Conservation (phyloP, 352 stramenopile genomes). For the Peronospora tabacina region DNA sequence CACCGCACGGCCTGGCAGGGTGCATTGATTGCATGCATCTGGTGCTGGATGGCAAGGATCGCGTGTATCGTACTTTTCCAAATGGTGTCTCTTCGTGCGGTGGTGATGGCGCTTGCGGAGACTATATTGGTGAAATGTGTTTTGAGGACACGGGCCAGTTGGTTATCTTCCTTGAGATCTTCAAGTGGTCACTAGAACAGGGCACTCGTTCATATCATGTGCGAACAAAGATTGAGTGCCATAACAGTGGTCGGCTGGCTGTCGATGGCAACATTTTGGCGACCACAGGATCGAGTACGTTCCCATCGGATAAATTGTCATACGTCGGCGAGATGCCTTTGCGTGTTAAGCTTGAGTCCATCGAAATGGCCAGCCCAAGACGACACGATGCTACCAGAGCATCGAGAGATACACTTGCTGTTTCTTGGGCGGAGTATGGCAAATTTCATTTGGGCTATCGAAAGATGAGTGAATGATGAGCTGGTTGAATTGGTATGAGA, state of each 20-base stretch:
- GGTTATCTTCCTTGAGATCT: slow-evolving; percentile 44
- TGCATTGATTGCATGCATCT: slow-evolving; percentile 35
- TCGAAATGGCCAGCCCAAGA: slow-evolving; percentile 22
- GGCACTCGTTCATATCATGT: slow-evolving; percentile 32
- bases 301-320: slow-evolving; percentile 31
- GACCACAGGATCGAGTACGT: slow-evolving; percentile 24
- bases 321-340: slow-evolving; percentile 47
- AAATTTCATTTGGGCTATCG: slow-evolving; percentile 34
- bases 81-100: slow-evolving; percentile 42
- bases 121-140: slow-evolving; percentile 59
- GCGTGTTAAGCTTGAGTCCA: slow-evolving; percentile 36
- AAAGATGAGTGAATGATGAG: slow-evolving; percentile 7
- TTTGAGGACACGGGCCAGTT: slow-evolving; percentile 35
- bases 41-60: slow-evolving; percentile 51
- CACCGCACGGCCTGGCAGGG: slow-evolving; percentile 24
- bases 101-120: slow-evolving; percentile 40
- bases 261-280: slow-evolving; percentile 43
- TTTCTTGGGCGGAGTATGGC: slow-evolving; percentile 26
- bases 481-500: background rate
- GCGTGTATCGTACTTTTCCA: slow-evolving; percentile 48
- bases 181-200: slow-evolving; percentile 32
- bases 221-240: slow-evolving; percentile 39
- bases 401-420: background rate
- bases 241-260: slow-evolving; percentile 31
- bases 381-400: slow-evolving; percentile 4